Base-by-base conservation (phyloP, 208 protist genomes). In the Leptomonas pyrrhocoris region DNA sequence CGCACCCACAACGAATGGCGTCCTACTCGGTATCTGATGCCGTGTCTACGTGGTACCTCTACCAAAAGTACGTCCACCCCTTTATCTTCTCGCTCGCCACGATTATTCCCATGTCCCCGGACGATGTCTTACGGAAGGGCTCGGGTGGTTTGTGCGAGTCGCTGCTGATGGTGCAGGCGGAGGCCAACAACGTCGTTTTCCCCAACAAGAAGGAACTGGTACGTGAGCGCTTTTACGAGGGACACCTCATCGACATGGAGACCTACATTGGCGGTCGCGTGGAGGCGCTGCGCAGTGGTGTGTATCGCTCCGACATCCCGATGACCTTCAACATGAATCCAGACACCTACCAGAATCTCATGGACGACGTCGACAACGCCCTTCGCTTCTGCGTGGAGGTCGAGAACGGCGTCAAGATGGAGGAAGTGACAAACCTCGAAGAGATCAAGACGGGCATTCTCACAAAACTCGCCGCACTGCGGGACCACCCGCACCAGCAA, bases 1-100 rank as follows among this genome's bases (percentile, higher is more conserved):
- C 85, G 40, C 73, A 99, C 30, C 99, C 99, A 13, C 96, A 99
- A 75, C 74, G 89, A 15, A 94, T 99, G 79, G 98, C 99, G 16
- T 96, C 93, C n/a, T 99, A 99, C 82, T 99, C 99, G 1, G 99
- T 99, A 2, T 99, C 99, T 8, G 99, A 99, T 83, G 99, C 99
- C 9, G 97, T 99, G 13, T 98, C 98, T 12, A 99, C 99, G 0
- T 99, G 99, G 88, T 99, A 99, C 81, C 86, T 99, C 18, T 99
- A 99, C 80, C 93, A 94, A 68, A 99, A 99, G 64, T 99, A 99
- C 77, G 98, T 99, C 15, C 97, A 99, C 79, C 98, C 98, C 1
- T 99, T 99, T 85, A 99, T 99, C 76, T 99, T 99, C 79, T 99
- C 99, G 0, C 91, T 99, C 21, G 98, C 98, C 79, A 99, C 92